These are phyloP conservation scores for Diospyros lotus DNA, from an alignment of 148 eudicot species.

Conservation along the genomic window DNA sequence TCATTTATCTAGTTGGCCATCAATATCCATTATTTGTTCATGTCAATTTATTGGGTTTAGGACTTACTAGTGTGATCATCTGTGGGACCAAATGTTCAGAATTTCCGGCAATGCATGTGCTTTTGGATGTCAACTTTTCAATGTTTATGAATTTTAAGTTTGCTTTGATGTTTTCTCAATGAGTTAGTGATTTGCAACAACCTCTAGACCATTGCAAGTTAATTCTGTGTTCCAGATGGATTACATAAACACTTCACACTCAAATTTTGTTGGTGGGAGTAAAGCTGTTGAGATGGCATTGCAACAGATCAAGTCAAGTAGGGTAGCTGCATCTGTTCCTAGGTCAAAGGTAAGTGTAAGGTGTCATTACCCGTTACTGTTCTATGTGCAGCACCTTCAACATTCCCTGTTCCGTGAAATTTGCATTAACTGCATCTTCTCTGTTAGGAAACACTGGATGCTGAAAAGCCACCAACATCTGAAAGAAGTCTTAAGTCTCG, in stretches of 20 bases:
- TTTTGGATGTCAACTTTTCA: not conserved
- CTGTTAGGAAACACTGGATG: slow-evolving; percentile 58
- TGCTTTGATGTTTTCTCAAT: not conserved
- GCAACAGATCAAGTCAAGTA: slow-evolving; percentile 53
- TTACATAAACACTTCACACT: slow-evolving; percentile 92
- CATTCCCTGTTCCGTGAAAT: not conserved
- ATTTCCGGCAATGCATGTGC: not conserved
- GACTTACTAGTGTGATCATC: too few species aligned
- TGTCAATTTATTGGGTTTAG: too few species aligned
- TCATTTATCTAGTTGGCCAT: not conserved
- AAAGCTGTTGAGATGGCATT: slow-evolving; percentile 80
- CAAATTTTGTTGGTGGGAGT: slow-evolving; percentile 85
- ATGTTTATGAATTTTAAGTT: slow-evolving; percentile 1
- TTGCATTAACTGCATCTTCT: slow-evolving; percentile 7
- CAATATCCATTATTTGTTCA: not conserved
- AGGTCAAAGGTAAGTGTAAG: slow-evolving; percentile 53
- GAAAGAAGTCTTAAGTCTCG: slow-evolving; percentile 77
- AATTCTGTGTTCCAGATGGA: slow-evolving; percentile 55
- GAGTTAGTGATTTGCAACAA: not conserved
- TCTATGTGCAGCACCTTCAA: slow-evolving; percentile 1
- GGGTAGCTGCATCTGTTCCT: slow-evolving; percentile 38
- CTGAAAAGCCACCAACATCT: slow-evolving; percentile 66
- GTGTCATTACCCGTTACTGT: not conserved
- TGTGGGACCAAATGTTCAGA: too few species aligned
- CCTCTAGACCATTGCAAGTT: not conserved